phyloP scores from a whole-genome alignment of 257 asterid species.

The Apocynum venetum region DNA sequence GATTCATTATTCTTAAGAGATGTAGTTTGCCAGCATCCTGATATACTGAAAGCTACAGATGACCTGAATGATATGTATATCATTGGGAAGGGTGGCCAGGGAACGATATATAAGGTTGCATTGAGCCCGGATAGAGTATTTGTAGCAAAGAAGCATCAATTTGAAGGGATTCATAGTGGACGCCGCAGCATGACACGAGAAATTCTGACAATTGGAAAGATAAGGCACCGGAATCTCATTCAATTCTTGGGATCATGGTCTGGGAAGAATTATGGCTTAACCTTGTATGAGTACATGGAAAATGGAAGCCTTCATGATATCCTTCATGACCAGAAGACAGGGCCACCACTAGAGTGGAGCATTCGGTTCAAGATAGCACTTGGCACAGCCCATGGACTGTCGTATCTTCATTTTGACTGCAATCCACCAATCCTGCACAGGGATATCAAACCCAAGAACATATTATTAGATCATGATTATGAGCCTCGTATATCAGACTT shows the following conservation, averaged over 20 bases:
- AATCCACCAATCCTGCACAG: constrained; percentile 69
- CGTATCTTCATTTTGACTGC: constrained; percentile 81
- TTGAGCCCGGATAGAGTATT: constrained; percentile 43
- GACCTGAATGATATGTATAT: constrained; percentile 49
- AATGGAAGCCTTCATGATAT: constrained; percentile 78
- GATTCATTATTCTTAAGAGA: background rate
- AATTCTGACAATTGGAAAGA: constrained; percentile 68
- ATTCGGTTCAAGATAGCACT: constrained; percentile 60
- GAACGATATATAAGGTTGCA: constrained; percentile 61
- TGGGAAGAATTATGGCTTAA: constrained; percentile 62
- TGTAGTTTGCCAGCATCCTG: constrained; percentile 42
- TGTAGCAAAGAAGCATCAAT: constrained; percentile 59
- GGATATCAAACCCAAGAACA: constrained; percentile 78
- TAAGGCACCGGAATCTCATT: constrained; percentile 72
- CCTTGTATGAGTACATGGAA: constrained; percentile 56
- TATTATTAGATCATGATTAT: constrained; percentile 57
- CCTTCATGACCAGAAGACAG: constrained; percentile 44
- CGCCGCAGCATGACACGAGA: constrained; percentile 60
- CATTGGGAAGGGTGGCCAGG: constrained; percentile 82
- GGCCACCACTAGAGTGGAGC: constrained; percentile 43
- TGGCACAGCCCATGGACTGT: constrained; percentile 71
- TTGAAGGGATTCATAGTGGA: constrained; percentile 41
- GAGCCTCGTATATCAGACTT: constrained; percentile 85
- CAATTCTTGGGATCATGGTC: constrained; percentile 66
- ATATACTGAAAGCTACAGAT: constrained; percentile 62